These are phyloP conservation scores for Rhazya stricta DNA, from an alignment of 257 asterid species.

Conservation along the genomic window DNA sequence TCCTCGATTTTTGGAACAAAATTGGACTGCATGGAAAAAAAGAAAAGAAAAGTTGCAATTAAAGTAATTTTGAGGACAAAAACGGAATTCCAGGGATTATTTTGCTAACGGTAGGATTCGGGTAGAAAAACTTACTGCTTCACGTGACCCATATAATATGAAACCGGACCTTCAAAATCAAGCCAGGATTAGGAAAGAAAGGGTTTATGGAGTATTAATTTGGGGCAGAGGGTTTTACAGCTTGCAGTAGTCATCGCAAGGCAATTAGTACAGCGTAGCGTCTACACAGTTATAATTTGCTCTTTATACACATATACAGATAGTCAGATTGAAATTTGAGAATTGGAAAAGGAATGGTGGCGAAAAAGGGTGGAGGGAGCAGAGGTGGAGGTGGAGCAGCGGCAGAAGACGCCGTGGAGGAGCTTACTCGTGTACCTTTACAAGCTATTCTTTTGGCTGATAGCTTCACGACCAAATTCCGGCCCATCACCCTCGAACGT, in stretches of 20 bases:
- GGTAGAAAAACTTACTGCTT: neutral
- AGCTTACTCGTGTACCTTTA: constrained; percentile 60
- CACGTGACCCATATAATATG: neutral
- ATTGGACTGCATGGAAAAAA: no score
- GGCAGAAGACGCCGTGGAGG: constrained; percentile 69
- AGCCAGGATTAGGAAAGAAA: neutral
- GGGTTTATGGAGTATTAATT: constrained; percentile 1
- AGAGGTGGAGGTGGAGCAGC: constrained; percentile 37
- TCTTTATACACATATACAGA: neutral
- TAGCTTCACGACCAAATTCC: constrained; percentile 91
- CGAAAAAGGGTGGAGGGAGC: constrained; percentile 53
- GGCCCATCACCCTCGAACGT: constrained; percentile 92
- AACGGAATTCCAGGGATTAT: no score
- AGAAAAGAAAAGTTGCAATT: no score
- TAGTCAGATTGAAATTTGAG: neutral
- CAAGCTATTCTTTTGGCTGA: constrained; percentile 93
- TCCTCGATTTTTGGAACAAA: no score
- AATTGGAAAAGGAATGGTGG: constrained; percentile 44
- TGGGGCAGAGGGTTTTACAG: neutral
- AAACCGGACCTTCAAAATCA: neutral
- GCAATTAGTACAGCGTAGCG: neutral
- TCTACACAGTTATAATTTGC: neutral
- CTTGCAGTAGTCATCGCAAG: neutral
- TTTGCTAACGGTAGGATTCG: neutral
- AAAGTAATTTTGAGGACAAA: no score